Evolutionary conservation across 257 asterid genomes (phyloP).

Genomic region (Knoxia roxburghii): DNA sequence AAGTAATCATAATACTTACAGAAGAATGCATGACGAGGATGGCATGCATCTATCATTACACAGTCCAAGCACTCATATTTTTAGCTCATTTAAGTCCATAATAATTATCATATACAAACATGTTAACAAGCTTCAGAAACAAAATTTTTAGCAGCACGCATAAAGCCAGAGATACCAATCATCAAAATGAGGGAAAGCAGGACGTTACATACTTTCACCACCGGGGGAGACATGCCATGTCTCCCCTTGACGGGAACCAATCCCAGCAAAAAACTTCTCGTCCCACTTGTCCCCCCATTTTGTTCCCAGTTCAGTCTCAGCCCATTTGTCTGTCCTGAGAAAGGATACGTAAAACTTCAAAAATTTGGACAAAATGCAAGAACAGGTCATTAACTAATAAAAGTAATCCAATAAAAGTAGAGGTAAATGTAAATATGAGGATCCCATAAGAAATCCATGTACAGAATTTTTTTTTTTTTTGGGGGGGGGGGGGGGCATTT

Average conservation of each 20-base stretch:
- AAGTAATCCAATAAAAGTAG: background rate
- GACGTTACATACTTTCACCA: constrained; percentile 52
- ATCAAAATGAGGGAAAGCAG: background rate
- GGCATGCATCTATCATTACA: background rate
- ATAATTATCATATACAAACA: background rate
- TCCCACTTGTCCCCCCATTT: constrained; percentile 99
- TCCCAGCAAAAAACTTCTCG: constrained; percentile 84
- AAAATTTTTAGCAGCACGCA: background rate
- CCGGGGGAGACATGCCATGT: constrained; percentile 90
- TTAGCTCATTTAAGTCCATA: background rate
- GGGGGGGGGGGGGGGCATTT: too few relatives aligned
- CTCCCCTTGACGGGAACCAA: constrained; percentile 98
- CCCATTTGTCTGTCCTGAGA: constrained; percentile 99
- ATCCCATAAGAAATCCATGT: background rate
- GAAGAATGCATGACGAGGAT: background rate
- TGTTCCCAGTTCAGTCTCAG: constrained; percentile 94
- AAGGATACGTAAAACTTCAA: constrained; percentile 8
- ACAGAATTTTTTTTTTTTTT: background rate
- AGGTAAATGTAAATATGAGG: background rate
- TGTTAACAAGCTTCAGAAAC: background rate
- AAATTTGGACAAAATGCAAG: background rate
- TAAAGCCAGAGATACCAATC: background rate
- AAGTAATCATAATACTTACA: background rate
- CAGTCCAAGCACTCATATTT: constrained; percentile 1
- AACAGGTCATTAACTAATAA: background rate